Conservation (phyloP, 345 rosid species). For the Boechera stricta region DNA sequence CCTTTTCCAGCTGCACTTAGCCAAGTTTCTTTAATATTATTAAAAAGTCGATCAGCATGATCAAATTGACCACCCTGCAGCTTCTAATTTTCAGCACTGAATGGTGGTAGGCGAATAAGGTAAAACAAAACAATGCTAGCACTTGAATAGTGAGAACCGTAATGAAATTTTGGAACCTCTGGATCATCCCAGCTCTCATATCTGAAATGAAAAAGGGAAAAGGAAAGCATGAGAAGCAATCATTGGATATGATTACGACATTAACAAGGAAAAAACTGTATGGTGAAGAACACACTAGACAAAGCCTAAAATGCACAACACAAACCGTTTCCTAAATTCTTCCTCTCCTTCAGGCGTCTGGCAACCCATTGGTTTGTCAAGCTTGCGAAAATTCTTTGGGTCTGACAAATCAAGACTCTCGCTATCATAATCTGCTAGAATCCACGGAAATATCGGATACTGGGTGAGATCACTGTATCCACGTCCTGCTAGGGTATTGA, state of each 20-base stretch:
- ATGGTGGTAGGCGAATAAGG: conserved; percentile 94
- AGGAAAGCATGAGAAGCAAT: neutral
- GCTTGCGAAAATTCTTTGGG: conserved; percentile 75
- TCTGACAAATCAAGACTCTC: conserved; percentile 75
- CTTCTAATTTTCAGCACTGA: conserved; percentile 93
- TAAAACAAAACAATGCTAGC: conserved; percentile 96
- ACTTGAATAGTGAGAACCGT: conserved; percentile 99
- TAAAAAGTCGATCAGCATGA: conserved; percentile 97
- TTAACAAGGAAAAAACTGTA: neutral
- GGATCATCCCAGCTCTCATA: conserved; percentile 99
- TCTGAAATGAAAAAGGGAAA: conserved; percentile 51
- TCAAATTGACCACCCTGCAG: conserved; percentile 97
- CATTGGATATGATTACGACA: neutral
- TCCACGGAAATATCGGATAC: conserved; percentile 98
- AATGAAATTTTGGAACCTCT: conserved; percentile 95
- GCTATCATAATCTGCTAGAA: conserved; percentile 86
- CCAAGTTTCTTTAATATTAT: conserved; percentile 88
- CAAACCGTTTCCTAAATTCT: conserved; percentile 88
- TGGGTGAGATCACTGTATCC: conserved; percentile 98
- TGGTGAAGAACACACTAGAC: neutral
- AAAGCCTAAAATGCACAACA: neutral
- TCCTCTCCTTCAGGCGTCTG: conserved; percentile 92
- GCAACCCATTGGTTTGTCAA: conserved; percentile 97
- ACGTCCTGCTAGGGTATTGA: conserved; percentile 94
- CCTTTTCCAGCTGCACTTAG: conserved; percentile 92